phyloP scores from a whole-genome alignment of 345 rosid species.

The Hibiscus syriacus region DNA sequence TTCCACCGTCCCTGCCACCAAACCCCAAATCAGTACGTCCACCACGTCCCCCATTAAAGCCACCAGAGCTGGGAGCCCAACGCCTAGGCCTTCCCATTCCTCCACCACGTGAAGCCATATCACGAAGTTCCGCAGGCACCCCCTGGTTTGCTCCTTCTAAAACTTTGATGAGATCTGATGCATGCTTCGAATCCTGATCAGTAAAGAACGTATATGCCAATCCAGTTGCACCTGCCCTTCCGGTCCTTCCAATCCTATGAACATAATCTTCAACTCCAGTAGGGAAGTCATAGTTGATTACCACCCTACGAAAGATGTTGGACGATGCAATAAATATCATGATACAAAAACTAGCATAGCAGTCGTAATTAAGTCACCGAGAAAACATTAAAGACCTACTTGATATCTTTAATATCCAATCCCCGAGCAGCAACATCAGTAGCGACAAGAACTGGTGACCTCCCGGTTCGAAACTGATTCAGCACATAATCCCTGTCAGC shows the following conservation, averaged over 20 bases:
- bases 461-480: conserved; percentile 62
- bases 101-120: conserved; percentile 80
- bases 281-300: conserved; percentile 90
- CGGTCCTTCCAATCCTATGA: conserved; percentile 97
- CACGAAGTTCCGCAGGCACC: conserved; percentile 83
- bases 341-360: background rate
- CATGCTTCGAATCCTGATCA: conserved; percentile 90
- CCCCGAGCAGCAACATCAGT: conserved; percentile 92
- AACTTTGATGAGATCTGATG: conserved; percentile 78
- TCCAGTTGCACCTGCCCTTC: conserved; percentile 98
- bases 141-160: conserved; percentile 85
- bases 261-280: conserved; percentile 98
- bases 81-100: conserved; percentile 65
- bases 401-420: conserved; percentile 81
- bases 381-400: conserved; percentile 30
- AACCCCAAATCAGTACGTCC: conserved; percentile 52
- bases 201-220: conserved; percentile 73
- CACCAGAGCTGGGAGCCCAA: conserved; percentile 63
- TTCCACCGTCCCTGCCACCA: conserved; percentile 51
- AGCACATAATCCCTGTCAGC: conserved; percentile 62
- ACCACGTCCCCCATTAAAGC: conserved; percentile 55
- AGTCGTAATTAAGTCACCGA: background rate
- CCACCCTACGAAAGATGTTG: conserved; percentile 51
- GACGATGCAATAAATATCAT: background rate
- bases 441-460: conserved; percentile 72